Conservation (phyloP, 169 alveolate species). For the Plasmodium fragile region DNA sequence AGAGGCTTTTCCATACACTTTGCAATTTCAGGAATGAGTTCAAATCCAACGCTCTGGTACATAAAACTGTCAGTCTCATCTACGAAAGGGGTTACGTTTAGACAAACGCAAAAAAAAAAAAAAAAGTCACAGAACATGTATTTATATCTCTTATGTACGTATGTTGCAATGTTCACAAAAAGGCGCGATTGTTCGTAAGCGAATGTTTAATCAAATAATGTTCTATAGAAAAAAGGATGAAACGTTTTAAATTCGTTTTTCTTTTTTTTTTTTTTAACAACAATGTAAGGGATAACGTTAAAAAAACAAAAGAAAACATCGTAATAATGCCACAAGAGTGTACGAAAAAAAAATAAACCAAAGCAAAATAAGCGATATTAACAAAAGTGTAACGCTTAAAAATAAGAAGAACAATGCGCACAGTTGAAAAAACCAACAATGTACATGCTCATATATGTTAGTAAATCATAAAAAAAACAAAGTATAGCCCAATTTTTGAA, state of each 20-base stretch:
- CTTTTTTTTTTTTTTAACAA: neutral
- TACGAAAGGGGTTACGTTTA: constrained; percentile 58
- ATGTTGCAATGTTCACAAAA: neutral
- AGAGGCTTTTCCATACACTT: constrained; percentile 94
- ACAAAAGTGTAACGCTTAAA: neutral
- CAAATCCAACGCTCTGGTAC: constrained; percentile 97
- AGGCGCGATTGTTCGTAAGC: neutral
- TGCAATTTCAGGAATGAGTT: constrained; percentile 93
- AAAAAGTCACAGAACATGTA: neutral
- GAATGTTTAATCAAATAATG: neutral
- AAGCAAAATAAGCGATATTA: neutral
- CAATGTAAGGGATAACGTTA: neutral
- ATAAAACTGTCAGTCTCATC: constrained; percentile 94
- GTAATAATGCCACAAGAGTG: neutral
- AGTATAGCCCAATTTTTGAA: neutral
- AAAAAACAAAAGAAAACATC: neutral
- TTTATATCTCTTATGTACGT: neutral
- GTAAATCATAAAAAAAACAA: neutral
- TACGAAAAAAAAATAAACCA: neutral
- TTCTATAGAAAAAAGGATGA: neutral
- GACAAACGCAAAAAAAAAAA: constrained; percentile 29
- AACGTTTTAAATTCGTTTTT: neutral
- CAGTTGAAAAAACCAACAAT: neutral
- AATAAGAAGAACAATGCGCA: neutral
- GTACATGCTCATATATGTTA: neutral